Percentiles rank a stretch among this genome's conserved stretches.
phyloP scores from a whole-genome alignment of 768 basidiomycete species.

The Boletus tylopilopsis region DNA sequence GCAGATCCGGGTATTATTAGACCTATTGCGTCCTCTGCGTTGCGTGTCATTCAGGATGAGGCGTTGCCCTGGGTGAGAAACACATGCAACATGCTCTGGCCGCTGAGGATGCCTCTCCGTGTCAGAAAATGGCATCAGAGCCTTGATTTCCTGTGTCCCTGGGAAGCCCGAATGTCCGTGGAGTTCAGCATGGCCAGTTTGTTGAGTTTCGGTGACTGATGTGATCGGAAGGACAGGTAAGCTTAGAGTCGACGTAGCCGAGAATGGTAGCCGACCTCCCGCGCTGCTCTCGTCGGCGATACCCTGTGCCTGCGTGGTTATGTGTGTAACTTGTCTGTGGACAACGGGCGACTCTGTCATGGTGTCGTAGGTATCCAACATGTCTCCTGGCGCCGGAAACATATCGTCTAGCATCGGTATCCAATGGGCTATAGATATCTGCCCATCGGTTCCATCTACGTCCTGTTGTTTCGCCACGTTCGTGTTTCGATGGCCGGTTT shows the following conservation, averaged over 20 bases:
- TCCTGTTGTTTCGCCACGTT: constrained; percentile 11
- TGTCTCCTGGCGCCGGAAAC: constrained; percentile 17
- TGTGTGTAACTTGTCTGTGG: constrained; percentile 11
- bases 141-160: constrained; percentile 16
- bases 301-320: constrained; percentile 6
- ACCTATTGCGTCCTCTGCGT: constrained; percentile 11
- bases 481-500: constrained; percentile 10
- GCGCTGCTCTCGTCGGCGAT: constrained; percentile 8
- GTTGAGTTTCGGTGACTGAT: constrained; percentile 13
- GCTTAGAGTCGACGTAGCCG: constrained; percentile 1
- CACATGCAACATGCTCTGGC: constrained; percentile 5
- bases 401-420: constrained; percentile 24
- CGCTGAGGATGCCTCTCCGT: constrained; percentile 4
- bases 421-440: constrained; percentile 6
- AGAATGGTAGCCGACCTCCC: constrained; percentile 13
- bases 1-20: constrained; percentile 9
- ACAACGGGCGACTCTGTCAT: constrained; percentile 28
- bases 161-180: constrained; percentile 27
- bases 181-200: constrained; percentile 7
- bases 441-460: constrained; percentile 1
- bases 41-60: neutral
- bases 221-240: constrained; percentile 3
- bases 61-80: neutral
- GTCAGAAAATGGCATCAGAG: constrained; percentile 2
- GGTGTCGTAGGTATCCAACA: constrained; percentile 1